Base-by-base conservation (phyloP, 768 basidiomycete genomes). In the Mycena olivaceomarginata region DNA sequence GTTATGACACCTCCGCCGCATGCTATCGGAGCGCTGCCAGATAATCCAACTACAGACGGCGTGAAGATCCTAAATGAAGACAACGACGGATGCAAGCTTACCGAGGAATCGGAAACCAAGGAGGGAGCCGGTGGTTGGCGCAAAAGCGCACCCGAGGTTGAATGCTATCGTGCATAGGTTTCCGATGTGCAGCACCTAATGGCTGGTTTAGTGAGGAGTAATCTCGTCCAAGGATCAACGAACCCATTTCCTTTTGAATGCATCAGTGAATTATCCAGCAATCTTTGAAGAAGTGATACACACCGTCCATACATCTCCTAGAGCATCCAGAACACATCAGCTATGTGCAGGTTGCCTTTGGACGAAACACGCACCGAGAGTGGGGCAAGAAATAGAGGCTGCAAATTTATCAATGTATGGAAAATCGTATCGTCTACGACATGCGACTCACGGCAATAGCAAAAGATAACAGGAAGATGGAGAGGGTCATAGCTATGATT, bases 391-490 rank as follows among this genome's bases (percentile, higher is more conserved):
- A 59, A 57, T 53, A 78, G 59, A 12, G 51, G 69, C 51, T 72
- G 62, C 65, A 25, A 53, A 22, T 43, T 16, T 51, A 31, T 70
- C 31, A 68, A 39, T 43, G 18, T 22, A 12, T 4, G 2, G 60
- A 74, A 37, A 6, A 18, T 10, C 48, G 5, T 10, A 41, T 78
- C 83, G 64, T 72, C 10, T 57, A 12, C 91, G 89, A 45, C 90
- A 81, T 85, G 15, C 91, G 89, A 13, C 92, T 90, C 72, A 90
- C 92, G 79, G 92, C 93, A 18, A 94, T 80, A 12, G 92, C 93
- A 81, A 91, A 94, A 0, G 94, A 91, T 1, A 94, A 81, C 56
- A 95, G 84, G 82, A 93, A 94, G 18, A 94, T 89, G 77, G 91
- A 92, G 64, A 95, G 84, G 1, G 91, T 93, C 84, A 94, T 82